phyloP scores from a whole-genome alignment of 768 basidiomycete genomes.

The Lactifluus rugatus region DNA sequence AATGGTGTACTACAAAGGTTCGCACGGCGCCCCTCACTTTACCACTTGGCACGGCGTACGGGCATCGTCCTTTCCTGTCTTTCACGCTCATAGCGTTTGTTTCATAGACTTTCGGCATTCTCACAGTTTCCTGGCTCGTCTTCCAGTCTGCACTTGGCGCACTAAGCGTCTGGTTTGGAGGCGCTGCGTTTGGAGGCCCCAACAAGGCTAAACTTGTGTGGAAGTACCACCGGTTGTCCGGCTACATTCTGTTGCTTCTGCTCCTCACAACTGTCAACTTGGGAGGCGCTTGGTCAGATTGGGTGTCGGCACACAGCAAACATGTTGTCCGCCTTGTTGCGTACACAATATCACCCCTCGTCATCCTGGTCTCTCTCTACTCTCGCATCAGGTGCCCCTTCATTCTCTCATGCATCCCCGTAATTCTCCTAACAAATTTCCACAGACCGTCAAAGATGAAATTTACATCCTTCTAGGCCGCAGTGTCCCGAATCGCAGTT shows the following conservation, averaged over 20 bases:
- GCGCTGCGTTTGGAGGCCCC: constrained; percentile 61
- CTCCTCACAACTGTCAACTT: constrained; percentile 56
- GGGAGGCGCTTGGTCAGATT: constrained; percentile 61
- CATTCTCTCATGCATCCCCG: neutral
- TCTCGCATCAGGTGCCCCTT: constrained; percentile 20
- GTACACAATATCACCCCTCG: constrained; percentile 21
- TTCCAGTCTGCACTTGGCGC: constrained; percentile 55
- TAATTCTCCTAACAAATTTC: neutral
- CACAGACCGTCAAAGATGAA: constrained; percentile 15
- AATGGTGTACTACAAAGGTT: constrained; percentile 52
- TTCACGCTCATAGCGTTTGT: neutral
- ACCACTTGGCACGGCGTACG: constrained; percentile 69
- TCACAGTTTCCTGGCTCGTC: constrained; percentile 50
- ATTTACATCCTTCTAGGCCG: constrained; percentile 3
- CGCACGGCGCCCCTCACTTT: constrained; percentile 46
- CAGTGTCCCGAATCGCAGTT: neutral
- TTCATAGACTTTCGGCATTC: constrained; percentile 51
- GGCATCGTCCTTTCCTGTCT: neutral
- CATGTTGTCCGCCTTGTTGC: constrained; percentile 24
- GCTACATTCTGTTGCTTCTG: constrained; percentile 57
- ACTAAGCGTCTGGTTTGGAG: constrained; percentile 70
- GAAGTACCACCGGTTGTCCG: constrained; percentile 78
- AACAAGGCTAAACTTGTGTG: constrained; percentile 63
- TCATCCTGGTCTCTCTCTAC: constrained; percentile 27
- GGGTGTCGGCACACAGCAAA: constrained; percentile 35